Percentiles rank a stretch among this genome's conserved stretches.
These are phyloP conservation scores for Candida awuae DNA, from an alignment of 805 yeast species.

Conservation along the genomic window DNA sequence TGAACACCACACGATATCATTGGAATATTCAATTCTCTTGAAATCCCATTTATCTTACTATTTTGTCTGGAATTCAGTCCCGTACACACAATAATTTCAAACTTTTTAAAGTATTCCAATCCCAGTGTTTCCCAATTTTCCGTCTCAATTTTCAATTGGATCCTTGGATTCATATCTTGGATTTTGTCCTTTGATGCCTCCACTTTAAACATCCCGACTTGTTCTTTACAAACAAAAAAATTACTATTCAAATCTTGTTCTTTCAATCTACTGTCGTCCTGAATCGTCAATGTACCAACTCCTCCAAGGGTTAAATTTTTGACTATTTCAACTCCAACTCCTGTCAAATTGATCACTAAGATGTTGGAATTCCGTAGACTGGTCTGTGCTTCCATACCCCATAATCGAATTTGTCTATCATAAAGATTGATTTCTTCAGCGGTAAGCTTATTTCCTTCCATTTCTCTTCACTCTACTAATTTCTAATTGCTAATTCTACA, in stretches of 20 bases:
- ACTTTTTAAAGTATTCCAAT: slow-evolving; percentile 39
- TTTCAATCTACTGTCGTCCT: slow-evolving; percentile 47
- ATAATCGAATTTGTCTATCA: slow-evolving; percentile 87
- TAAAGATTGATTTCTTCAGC: slow-evolving; percentile 82
- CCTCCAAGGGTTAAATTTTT: slow-evolving; percentile 89
- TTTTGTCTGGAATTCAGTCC: slow-evolving; percentile 43
- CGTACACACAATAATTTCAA: slow-evolving; percentile 70
- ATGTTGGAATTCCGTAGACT: slow-evolving; percentile 65
- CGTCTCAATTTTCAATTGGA: slow-evolving; percentile 33
- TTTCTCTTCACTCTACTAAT: neutral
- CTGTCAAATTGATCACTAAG: slow-evolving; percentile 63
- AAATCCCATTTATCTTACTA: slow-evolving; percentile 40
- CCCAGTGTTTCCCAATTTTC: slow-evolving; percentile 17
- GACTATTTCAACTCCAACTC: slow-evolving; percentile 71
- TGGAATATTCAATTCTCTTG: slow-evolving; percentile 53
- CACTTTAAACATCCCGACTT: slow-evolving; percentile 49
- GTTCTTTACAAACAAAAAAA: slow-evolving; percentile 54
- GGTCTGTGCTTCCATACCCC: slow-evolving; percentile 93
- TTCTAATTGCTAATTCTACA: neutral
- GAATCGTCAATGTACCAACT: slow-evolving; percentile 63
- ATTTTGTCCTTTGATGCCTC: slow-evolving; percentile 50
- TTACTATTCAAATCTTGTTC: slow-evolving; percentile 64
- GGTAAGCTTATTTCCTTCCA: neutral
- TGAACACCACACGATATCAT: slow-evolving; percentile 60
- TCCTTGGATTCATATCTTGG: slow-evolving; percentile 74